Conservation (phyloP, 73 alveolate species). For the Stentor roeselii region DNA sequence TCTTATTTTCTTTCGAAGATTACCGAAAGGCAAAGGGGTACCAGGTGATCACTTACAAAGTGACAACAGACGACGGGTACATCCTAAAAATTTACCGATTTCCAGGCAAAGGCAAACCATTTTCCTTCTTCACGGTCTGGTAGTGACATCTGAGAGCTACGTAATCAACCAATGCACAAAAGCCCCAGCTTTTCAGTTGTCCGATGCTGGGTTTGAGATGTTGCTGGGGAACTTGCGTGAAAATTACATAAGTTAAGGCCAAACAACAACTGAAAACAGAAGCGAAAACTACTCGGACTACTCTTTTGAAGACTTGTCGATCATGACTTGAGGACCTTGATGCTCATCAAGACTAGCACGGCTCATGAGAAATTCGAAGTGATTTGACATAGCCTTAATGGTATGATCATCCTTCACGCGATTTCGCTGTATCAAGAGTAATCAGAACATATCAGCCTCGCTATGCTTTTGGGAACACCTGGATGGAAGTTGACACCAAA, state of each 20-base stretch:
- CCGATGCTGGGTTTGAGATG: background rate
- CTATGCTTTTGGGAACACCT: background rate
- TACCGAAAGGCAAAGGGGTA: background rate
- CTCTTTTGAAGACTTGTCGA: background rate
- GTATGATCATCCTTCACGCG: background rate
- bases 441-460: background rate
- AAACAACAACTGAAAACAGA: background rate
- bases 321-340: background rate
- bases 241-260: background rate
- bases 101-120: background rate
- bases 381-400: background rate
- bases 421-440: background rate
- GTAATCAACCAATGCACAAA: background rate
- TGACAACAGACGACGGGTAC: slow-evolving; percentile 12
- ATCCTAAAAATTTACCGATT: background rate
- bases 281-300: background rate
- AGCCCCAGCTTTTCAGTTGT: slow-evolving; percentile 13
- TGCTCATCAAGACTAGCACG: background rate
- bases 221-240: slow-evolving; percentile 7
- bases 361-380: background rate
- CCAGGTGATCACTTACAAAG: background rate
- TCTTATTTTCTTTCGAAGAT: background rate
- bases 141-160: background rate
- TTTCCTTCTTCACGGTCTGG: background rate
- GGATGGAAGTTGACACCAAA: background rate